Evolutionary conservation across 2,329 filamentous ascomycete species (phyloP), one percentile per base, ranked within the genome.

Genomic region (Penicillium freii): DNA sequence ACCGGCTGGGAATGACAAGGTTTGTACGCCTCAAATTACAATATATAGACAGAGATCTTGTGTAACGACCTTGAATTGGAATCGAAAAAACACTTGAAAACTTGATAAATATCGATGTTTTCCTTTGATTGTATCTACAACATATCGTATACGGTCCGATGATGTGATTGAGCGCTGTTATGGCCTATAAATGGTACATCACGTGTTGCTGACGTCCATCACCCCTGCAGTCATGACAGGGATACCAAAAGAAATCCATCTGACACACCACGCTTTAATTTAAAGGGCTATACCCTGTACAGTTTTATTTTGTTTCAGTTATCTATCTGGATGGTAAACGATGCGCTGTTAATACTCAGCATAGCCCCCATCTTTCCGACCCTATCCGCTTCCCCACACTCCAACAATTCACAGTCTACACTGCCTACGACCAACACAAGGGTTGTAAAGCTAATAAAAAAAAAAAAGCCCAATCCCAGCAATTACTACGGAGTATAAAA

Each of bases 51-150:
- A 47, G 42, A 42, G 42, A 52, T 17, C 42, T 55, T 38, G 34
- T 53, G 54, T 53, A 53, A 57, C 54, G 27, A 57, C 23, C 39
- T 53, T 40, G 49, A 53, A 53, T 52, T 53, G 49, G 15, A 57
- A 47, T 29, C 1, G 13, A 50, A 43, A 50, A 50, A 50, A 36
- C 3, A 19, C n/a, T 39, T 40, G 21, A 56, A 56, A 39, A 10
- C 15, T 33, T 7, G 6, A 29, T 11, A 31, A 15, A n/a, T 5
- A 11, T 9, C 15, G 17, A n/a, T 23, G 25, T 53, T 47, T 53
- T 47, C n/a, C 27, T 33, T 46, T 29, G 31, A 33, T 33, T 33
- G 11, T 33, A 33, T 33, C 5, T 13, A 5, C 31, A 33, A 6
- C 5, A 33, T 33, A 33, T 33, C 31, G 31, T 33, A 33, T 33